A percentile compares a stretch with the other conserved stretches of the same genome.
phyloP scores from a whole-genome alignment of 208 protist species.

The Crithidia expoeki region DNA sequence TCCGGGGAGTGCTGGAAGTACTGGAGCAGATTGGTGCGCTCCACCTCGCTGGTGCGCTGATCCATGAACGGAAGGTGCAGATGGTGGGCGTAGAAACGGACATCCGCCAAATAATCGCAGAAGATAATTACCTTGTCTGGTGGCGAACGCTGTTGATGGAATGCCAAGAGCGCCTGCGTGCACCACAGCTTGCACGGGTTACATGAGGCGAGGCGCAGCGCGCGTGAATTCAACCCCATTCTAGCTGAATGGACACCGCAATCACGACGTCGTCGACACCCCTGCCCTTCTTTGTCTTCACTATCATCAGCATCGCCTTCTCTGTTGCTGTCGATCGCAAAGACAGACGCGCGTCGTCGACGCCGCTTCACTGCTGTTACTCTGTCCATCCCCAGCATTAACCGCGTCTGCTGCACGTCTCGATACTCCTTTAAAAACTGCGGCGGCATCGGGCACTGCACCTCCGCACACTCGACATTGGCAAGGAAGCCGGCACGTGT shows the following conservation, averaged over 20 bases:
- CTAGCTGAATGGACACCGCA: neutral
- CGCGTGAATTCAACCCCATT: constrained; percentile 29
- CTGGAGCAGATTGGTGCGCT: constrained; percentile 83
- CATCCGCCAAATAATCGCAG: constrained; percentile 87
- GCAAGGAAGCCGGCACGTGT: constrained; percentile 96
- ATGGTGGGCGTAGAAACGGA: constrained; percentile 83
- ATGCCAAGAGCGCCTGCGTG: constrained; percentile 93
- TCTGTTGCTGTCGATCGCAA: neutral
- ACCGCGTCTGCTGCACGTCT: constrained; percentile 22
- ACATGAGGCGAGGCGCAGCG: constrained; percentile 69
- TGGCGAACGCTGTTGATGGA: constrained; percentile 94
- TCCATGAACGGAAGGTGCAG: constrained; percentile 90
- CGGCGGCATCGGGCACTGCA: constrained; percentile 97
- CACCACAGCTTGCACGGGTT: constrained; percentile 94
- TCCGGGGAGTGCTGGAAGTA: constrained; percentile 82
- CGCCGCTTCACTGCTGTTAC: neutral
- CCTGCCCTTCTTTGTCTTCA: neutral
- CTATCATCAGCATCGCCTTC: neutral
- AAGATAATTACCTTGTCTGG: constrained; percentile 94
- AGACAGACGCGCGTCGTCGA: constrained; percentile 2
- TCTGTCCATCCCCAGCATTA: constrained; percentile 15
- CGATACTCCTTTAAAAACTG: constrained; percentile 72
- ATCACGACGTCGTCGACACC: neutral
- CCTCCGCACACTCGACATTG: constrained; percentile 97
- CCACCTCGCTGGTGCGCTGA: constrained; percentile 75